phyloP scores from a whole-genome alignment of 495 filamentous ascomycete genomes.

The Talaromyces ruber region DNA sequence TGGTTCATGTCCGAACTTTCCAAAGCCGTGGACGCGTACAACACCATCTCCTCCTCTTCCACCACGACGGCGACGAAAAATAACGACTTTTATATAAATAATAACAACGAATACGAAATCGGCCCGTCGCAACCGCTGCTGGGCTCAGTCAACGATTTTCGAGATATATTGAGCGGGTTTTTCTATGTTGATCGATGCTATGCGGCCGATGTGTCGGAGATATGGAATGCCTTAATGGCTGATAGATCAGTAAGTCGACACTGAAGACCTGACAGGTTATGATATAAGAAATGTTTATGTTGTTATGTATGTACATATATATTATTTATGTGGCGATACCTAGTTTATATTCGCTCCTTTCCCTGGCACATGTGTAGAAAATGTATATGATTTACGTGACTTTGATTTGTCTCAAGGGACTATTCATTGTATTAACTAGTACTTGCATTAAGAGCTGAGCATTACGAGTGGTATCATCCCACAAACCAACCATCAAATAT shows the following conservation, averaged over 20 bases:
- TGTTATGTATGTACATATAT: background rate
- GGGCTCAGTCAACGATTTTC: constrained; percentile 17
- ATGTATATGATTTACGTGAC: background rate
- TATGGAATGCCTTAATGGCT: constrained; percentile 19
- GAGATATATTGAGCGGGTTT: constrained; percentile 25
- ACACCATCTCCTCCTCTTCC: background rate
- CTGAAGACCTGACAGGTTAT: background rate
- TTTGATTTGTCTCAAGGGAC: background rate
- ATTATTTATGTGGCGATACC: background rate
- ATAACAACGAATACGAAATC: background rate
- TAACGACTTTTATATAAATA: background rate
- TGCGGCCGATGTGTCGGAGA: constrained; percentile 19
- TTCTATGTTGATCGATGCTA: constrained; percentile 36
- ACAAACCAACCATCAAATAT: background rate
- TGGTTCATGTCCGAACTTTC: constrained; percentile 33
- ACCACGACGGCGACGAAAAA: background rate
- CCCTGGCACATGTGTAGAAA: background rate
- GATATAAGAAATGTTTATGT: background rate
- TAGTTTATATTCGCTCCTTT: background rate
- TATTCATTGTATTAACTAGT: background rate
- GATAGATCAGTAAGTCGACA: background rate
- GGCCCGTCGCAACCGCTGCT: background rate
- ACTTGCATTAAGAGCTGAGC: background rate
- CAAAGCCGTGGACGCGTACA: constrained; percentile 11
- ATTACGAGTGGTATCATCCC: background rate